Percentiles rank a stretch among this genome's conserved stretches.
phyloP scores from a whole-genome alignment of 83 land plant genomes.

The Picea abies region DNA sequence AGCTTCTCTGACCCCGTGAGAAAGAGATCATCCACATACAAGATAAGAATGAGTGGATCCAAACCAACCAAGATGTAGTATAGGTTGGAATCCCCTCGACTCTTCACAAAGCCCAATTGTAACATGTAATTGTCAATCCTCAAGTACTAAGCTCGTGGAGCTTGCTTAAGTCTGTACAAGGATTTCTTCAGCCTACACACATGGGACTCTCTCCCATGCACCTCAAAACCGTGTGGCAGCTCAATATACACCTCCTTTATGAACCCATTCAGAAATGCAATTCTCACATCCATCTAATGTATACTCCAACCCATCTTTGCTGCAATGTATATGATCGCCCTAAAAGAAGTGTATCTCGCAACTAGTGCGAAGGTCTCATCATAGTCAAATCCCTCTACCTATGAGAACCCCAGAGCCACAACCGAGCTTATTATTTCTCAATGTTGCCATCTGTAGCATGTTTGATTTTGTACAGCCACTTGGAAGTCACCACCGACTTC shows the following conservation, averaged over 20 bases:
- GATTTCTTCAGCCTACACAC: neutral
- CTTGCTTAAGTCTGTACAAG: too few species aligned
- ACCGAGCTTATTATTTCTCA: neutral
- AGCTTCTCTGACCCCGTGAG: too few species aligned
- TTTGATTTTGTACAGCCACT: neutral
- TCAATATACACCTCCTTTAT: neutral
- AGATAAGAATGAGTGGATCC: too few species aligned
- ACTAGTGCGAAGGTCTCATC: neutral
- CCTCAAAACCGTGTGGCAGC: neutral
- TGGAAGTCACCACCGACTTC: neutral
- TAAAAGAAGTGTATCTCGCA: neutral
- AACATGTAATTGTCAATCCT: too few species aligned
- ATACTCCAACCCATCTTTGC: neutral
- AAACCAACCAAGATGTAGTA: too few species aligned
- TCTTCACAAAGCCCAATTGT: too few species aligned
- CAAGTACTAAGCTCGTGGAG: too few species aligned
- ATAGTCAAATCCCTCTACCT: neutral
- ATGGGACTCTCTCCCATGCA: neutral
- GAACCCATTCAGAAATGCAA: neutral
- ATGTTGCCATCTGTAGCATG: neutral
- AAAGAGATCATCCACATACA: too few species aligned
- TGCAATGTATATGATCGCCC: neutral
- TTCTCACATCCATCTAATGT: neutral
- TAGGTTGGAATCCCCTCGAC: too few species aligned
- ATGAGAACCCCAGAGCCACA: neutral